phyloP scores from a whole-genome alignment of 176 grass and related monocot genomes.

The Hsuehochloa calcarea region DNA sequence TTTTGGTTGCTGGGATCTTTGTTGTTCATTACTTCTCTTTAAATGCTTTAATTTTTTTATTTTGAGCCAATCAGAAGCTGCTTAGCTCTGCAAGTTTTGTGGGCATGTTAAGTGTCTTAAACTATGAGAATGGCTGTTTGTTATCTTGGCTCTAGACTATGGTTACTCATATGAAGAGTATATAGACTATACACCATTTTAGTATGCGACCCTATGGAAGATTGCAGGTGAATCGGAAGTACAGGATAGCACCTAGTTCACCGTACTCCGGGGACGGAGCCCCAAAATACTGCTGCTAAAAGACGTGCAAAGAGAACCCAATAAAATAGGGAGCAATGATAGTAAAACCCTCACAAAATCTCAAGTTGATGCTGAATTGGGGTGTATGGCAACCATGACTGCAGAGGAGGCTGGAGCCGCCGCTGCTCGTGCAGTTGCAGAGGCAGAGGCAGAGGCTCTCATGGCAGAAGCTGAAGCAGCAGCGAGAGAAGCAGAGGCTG shows the following conservation, averaged over 20 bases:
- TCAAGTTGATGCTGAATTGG: slow-evolving; percentile 53
- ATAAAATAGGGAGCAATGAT: slow-evolving; percentile 27
- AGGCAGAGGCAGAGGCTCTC: slow-evolving; percentile 74
- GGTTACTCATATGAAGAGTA: slow-evolving; percentile 7
- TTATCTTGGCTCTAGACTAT: slow-evolving; percentile 24
- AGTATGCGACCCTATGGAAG: background rate
- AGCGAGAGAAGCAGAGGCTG: slow-evolving; percentile 60
- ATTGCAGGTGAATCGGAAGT: slow-evolving; percentile 69
- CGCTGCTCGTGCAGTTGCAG: slow-evolving; percentile 63
- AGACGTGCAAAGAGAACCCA: slow-evolving; percentile 42
- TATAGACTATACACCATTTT: slow-evolving; percentile 4
- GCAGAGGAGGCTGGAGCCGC: slow-evolving; percentile 55
- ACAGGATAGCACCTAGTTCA: slow-evolving; percentile 66
- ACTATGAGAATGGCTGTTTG: slow-evolving; percentile 20
- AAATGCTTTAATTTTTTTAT: background rate
- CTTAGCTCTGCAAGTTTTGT: slow-evolving; percentile 10
- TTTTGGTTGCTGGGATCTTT: background rate
- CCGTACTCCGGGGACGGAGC: slow-evolving; percentile 41
- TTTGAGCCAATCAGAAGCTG: slow-evolving; percentile 19
- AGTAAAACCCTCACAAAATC: slow-evolving; percentile 40
- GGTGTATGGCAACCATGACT: slow-evolving; percentile 46
- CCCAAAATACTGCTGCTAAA: slow-evolving; percentile 36
- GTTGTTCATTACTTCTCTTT: background rate
- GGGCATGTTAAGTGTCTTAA: slow-evolving; percentile 9
- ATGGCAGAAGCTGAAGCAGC: slow-evolving; percentile 69